Evolutionary conservation across 2,329 filamentous ascomycete species (phyloP).

Genomic region (Epichloe glyceriae): DNA sequence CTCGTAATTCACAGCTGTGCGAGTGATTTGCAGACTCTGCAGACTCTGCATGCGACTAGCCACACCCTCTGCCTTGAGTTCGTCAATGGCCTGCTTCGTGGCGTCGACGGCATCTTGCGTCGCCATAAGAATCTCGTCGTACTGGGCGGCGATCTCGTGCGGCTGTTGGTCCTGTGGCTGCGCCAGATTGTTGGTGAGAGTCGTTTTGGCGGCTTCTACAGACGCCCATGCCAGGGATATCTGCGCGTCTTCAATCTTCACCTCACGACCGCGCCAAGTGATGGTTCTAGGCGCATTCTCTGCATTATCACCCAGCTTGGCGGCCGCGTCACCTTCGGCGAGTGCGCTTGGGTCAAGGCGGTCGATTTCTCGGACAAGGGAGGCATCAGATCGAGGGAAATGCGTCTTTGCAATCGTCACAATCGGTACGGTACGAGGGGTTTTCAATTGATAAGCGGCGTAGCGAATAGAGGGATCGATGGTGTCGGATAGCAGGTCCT

Average conservation of each 20-base stretch:
- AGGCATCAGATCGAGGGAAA: slow-evolving; percentile 54
- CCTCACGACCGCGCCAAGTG: slow-evolving; percentile 73
- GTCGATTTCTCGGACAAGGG: slow-evolving; percentile 55
- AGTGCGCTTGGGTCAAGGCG: slow-evolving; percentile 56
- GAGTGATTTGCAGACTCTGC: slow-evolving; percentile 80
- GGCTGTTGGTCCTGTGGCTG: slow-evolving; percentile 31
- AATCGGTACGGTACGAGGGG: slow-evolving; percentile 74
- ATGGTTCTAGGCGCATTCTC: slow-evolving; percentile 59
- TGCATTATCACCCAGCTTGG: slow-evolving; percentile 34
- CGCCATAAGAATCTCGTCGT: slow-evolving; percentile 79
- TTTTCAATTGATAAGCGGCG: slow-evolving; percentile 81
- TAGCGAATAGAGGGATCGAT: slow-evolving; percentile 91
- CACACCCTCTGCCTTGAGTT: slow-evolving; percentile 71
- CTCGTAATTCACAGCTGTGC: slow-evolving; percentile 86
- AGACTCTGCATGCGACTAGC: slow-evolving; percentile 78
- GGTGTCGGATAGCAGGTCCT: slow-evolving; percentile 71
- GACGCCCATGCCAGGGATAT: slow-evolving; percentile 74
- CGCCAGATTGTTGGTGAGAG: slow-evolving; percentile 34
- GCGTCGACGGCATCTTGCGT: slow-evolving; percentile 92
- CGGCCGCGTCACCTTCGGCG: slow-evolving; percentile 36
- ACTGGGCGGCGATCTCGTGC: slow-evolving; percentile 68
- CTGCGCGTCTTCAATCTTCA: slow-evolving; percentile 82
- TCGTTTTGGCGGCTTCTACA: slow-evolving; percentile 42
- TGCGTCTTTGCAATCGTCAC: slow-evolving; percentile 64
- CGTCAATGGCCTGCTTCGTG: slow-evolving; percentile 85